phyloP scores from a whole-genome alignment of 495 filamentous ascomycete genomes.

The Tetracladium marchalianum region DNA sequence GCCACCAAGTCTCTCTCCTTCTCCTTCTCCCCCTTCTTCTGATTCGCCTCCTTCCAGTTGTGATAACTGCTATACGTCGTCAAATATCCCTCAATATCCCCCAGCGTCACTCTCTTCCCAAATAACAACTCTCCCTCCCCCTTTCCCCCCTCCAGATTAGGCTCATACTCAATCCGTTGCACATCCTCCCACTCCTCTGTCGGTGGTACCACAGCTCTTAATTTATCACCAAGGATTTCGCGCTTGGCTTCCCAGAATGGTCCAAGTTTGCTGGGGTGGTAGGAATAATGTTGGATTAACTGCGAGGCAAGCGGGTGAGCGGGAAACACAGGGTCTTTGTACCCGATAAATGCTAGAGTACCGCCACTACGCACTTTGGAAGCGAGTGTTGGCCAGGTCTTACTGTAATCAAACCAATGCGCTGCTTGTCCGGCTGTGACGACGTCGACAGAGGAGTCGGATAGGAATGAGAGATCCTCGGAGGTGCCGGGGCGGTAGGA shows the following conservation, averaged over 20 bases:
- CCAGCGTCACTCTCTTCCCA: slow-evolving; percentile 38
- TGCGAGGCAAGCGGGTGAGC: slow-evolving; percentile 36
- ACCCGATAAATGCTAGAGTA: slow-evolving; percentile 53
- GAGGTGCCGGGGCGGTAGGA: slow-evolving; percentile 34
- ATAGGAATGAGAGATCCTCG: slow-evolving; percentile 39
- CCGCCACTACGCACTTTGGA: slow-evolving; percentile 42
- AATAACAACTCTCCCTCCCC: slow-evolving; percentile 41
- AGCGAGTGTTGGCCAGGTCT: slow-evolving; percentile 43
- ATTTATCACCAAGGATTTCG: slow-evolving; percentile 36
- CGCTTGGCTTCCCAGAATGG: slow-evolving; percentile 52
- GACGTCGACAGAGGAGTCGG: slow-evolving; percentile 40
- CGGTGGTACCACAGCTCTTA: slow-evolving; percentile 39
- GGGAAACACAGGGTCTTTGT: slow-evolving; percentile 48
- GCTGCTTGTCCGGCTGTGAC: slow-evolving; percentile 51
- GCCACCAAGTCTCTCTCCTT: slow-evolving; percentile 44
- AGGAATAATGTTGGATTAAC: slow-evolving; percentile 36
- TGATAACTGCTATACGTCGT: slow-evolving; percentile 47
- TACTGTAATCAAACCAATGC: slow-evolving; percentile 52
- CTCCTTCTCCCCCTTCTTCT: slow-evolving; percentile 35
- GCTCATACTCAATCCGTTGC: slow-evolving; percentile 46
- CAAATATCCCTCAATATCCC: slow-evolving; percentile 43
- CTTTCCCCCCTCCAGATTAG: slow-evolving; percentile 24
- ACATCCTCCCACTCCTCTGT: slow-evolving; percentile 39
- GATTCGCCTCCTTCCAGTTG: slow-evolving; percentile 40
- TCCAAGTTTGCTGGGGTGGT: slow-evolving; percentile 41